These are phyloP conservation scores for Liquidambar formosana DNA, from an alignment of 164 flowering plant genomes.

Conservation along the genomic window DNA sequence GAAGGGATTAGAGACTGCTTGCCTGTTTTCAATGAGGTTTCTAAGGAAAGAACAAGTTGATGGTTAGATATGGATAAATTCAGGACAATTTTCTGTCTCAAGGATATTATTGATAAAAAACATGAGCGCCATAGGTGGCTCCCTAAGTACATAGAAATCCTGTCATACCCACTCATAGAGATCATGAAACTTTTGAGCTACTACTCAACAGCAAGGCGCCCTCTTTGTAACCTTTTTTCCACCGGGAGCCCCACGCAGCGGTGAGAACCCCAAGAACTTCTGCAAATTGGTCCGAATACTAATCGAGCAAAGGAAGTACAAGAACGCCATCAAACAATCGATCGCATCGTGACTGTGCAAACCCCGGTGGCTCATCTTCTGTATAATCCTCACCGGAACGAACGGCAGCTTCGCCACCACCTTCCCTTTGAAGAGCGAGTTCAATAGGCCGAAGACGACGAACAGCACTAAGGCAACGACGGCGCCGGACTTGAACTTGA, in stretches of 20 bases:
- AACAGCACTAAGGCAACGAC: constrained; percentile 90
- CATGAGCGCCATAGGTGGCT: too few relatives aligned
- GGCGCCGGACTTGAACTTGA: constrained; percentile 96
- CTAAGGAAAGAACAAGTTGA: too few relatives aligned
- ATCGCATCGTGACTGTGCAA: constrained; percentile 72
- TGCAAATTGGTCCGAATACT: constrained; percentile 97
- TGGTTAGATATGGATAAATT: too few relatives aligned
- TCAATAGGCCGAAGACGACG: constrained; percentile 81
- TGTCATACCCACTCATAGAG: too few relatives aligned
- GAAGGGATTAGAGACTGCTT: too few relatives aligned
- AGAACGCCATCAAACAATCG: constrained; percentile 96
- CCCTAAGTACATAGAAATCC: too few relatives aligned
- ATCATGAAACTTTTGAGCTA: too few relatives aligned
- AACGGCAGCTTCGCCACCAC: constrained; percentile 88
- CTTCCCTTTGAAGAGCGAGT: constrained; percentile 88
- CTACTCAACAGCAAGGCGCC: too few relatives aligned
- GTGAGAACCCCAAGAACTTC: constrained; percentile 95
- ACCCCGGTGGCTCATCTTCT: constrained; percentile 95
- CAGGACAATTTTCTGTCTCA: too few relatives aligned
- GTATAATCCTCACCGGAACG: constrained; percentile 58
- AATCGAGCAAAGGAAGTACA: constrained; percentile 86
- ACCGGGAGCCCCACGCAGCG: constrained; percentile 78
- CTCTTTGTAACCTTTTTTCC: too few relatives aligned
- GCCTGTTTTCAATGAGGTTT: too few relatives aligned
- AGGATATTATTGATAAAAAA: too few relatives aligned